phyloP scores from a whole-genome alignment of 1,139 yeast genomes.

The Kazachstania sp. region DNA sequence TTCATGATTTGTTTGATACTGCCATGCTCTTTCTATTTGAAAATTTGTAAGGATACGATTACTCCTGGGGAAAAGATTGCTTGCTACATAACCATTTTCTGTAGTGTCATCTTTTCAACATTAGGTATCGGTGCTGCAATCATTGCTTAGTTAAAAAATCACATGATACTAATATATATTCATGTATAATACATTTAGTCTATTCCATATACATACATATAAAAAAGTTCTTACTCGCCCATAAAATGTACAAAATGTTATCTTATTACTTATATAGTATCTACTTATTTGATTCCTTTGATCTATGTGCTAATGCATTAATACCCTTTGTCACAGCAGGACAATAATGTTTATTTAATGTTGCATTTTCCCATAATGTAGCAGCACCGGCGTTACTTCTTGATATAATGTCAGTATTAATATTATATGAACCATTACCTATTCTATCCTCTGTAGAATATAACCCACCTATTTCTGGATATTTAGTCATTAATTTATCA shows the following conservation, averaged over 20 bases:
- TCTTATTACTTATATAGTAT: neutral
- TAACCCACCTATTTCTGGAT: conserved; percentile 61
- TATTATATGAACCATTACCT: conserved; percentile 63
- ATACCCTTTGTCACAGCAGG: conserved; percentile 63
- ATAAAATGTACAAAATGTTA: neutral
- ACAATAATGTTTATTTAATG: conserved; percentile 73
- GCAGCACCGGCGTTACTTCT: conserved; percentile 83
- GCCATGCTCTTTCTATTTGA: conserved; percentile 67
- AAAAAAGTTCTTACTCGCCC: neutral
- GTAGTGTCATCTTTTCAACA: conserved; percentile 42
- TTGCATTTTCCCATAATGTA: conserved; percentile 76
- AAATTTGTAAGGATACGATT: conserved; percentile 44
- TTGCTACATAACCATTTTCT: conserved; percentile 40
- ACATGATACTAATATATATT: neutral
- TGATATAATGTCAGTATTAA: conserved; percentile 60
- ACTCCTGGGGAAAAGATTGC: conserved; percentile 33
- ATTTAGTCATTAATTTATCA: conserved; percentile 64
- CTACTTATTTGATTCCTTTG: conserved; percentile 10
- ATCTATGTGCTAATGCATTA: conserved; percentile 30
- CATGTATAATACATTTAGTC: neutral
- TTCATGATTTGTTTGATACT: conserved; percentile 71
- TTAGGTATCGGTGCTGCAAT: conserved; percentile 43
- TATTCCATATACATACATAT: too few species aligned
- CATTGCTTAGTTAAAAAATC: conserved; percentile 28
- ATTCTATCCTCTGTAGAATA: conserved; percentile 85